Conservation (phyloP, 441 rosid species). For the Euphorbia schlechtendalii region DNA sequence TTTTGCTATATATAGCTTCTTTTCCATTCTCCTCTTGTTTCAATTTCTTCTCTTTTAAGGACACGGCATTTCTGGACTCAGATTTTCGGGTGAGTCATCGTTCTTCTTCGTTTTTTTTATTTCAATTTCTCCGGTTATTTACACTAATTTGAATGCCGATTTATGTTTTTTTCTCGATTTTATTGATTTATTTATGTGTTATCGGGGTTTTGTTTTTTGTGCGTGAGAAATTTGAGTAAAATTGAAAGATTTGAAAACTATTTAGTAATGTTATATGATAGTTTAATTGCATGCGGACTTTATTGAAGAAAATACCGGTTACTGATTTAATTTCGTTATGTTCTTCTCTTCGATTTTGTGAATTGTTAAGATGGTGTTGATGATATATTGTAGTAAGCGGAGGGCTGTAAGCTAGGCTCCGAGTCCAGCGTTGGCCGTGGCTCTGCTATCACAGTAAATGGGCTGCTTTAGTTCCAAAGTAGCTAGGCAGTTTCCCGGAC, state of each 20-base stretch:
- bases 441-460: too few species aligned
- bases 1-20: background rate
- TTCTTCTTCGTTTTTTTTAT: background rate
- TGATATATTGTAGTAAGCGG: constrained; percentile 14
- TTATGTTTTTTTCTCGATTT: background rate
- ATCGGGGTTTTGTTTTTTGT: too few species aligned
- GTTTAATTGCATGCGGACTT: background rate
- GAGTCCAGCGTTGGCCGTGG: too few species aligned
- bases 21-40: background rate
- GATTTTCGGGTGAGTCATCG: background rate
- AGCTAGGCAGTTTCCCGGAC: constrained; percentile 59
- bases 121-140: too few species aligned
- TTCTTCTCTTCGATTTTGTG: too few species aligned
- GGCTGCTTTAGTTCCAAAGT: constrained; percentile 86
- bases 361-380: constrained; percentile 14
- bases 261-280: too few species aligned
- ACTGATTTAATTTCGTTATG: too few species aligned
- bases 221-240: background rate
- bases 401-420: constrained; percentile 9
- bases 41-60: background rate
- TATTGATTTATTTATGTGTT: too few species aligned
- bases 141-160: background rate
- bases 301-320: too few species aligned
- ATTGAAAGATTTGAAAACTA: background rate
- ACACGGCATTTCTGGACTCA: constrained; percentile 1